Evolutionary conservation across 768 basidiomycete species (phyloP).

Genomic region (Trametes cinnabarina): DNA sequence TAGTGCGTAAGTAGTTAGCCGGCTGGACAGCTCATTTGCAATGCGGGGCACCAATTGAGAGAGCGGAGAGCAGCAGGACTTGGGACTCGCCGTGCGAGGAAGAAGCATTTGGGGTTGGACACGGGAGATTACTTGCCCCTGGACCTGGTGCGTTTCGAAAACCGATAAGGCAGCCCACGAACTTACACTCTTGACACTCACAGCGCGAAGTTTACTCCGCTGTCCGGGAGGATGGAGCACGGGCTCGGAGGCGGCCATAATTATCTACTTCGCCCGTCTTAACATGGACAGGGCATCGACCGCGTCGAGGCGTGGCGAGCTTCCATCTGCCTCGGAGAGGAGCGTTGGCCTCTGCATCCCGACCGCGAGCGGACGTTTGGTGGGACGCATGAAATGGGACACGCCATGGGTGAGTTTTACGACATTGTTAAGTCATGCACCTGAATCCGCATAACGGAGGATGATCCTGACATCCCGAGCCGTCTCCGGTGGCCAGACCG

Average conservation of each 20-base stretch:
- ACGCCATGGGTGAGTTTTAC: conserved; percentile 1
- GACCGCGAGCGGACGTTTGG: not conserved
- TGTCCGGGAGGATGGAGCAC: not conserved
- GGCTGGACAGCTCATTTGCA: not conserved
- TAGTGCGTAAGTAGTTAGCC: not conserved
- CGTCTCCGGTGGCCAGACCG: not conserved
- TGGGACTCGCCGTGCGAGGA: conserved; percentile 2
- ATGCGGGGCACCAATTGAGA: not conserved
- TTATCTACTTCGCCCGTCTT: not conserved
- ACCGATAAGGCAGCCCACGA: not conserved
- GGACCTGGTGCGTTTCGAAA: conserved; percentile 2
- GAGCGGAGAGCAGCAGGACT: not conserved
- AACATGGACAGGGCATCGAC: not conserved
- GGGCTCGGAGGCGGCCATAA: not conserved
- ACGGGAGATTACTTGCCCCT: conserved; percentile 11
- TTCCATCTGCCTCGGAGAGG: not conserved
- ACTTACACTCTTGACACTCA: not conserved
- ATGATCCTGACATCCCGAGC: not conserved
- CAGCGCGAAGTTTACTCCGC: not conserved
- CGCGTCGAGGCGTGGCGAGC: not conserved
- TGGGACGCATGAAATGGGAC: not conserved
- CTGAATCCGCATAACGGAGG: not conserved
- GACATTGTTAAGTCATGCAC: conserved; percentile 12
- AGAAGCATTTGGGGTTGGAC: not conserved
- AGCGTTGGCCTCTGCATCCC: not conserved